Evolutionary conservation across 805 yeast species (phyloP), one percentile per base, ranked within the genome.

Genomic region (Cyberlindnera petersonii): DNA sequence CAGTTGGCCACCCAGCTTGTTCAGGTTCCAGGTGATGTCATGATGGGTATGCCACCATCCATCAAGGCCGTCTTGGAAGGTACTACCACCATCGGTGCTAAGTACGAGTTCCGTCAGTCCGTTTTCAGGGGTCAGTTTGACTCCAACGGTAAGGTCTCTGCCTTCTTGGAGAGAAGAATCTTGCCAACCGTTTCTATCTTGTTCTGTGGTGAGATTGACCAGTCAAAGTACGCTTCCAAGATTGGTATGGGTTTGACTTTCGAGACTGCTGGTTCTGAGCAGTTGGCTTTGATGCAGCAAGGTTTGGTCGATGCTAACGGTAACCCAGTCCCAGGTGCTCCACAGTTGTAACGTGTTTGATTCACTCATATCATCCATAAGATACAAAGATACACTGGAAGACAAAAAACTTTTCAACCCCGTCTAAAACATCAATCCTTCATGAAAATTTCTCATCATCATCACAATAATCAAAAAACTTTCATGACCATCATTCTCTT

Each of bases 81-180:
- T 59, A 75, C 77, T 56, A 89, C 98, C 54, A 85, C 96, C 44
- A 62, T 91, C 42, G 98, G 97, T 68, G 95, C 96, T 56, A 93
- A 91, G 70, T 91, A 91, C 68, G 98, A 93, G 71, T 93, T 87
- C 76, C 87, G 97, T 71, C 94, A 87, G 68, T 82, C 94, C 42
- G 82, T 87, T 39, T 88, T 88, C 78, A 81, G 98, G 68, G 96
- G 97, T 59, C 95, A 89, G 66, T 60, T 93, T 46, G 96, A 88
- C 68, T 79, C 94, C 36, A 71, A 75, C 44, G 98, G 98, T 67
- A 87, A 86, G 69, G 94, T 91, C 38, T 75, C 86, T 40, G 86
- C 88, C 55, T 79, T 88, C 72, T 72, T 93, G 63, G 98, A 93
- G 71, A 87, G 88, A 72, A 82, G 95, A 64, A 79, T 93, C 39